Conservation (phyloP, 306 rosid species). For the Trifolium fragiferum region DNA sequence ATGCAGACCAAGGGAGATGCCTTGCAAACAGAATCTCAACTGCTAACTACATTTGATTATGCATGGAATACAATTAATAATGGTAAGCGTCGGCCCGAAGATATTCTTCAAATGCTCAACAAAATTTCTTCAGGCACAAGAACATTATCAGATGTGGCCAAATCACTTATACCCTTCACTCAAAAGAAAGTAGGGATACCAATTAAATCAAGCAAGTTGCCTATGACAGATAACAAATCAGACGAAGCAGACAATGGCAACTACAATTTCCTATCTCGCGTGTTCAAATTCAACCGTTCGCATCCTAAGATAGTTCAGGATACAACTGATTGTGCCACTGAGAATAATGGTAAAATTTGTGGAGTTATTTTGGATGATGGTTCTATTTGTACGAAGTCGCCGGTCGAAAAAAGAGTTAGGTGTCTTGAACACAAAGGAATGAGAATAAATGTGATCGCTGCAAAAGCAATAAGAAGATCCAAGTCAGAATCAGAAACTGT, state of each 20-base stretch:
- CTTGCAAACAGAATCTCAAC: slow-evolving; percentile 59
- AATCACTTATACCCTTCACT: slow-evolving; percentile 61
- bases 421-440: slow-evolving; percentile 83
- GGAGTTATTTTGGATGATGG: slow-evolving; percentile 63
- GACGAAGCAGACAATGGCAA: slow-evolving; percentile 46
- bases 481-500: slow-evolving; percentile 37
- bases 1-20: slow-evolving; percentile 76
- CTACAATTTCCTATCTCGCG: slow-evolving; percentile 54
- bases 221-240: slow-evolving; percentile 43
- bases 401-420: slow-evolving; percentile 73
- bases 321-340: slow-evolving; percentile 22
- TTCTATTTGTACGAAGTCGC: slow-evolving; percentile 62
- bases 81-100: slow-evolving; percentile 65
- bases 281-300: slow-evolving; percentile 69
- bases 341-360: slow-evolving; percentile 54
- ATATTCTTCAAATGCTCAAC: slow-evolving; percentile 62
- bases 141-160: slow-evolving; percentile 48
- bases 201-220: slow-evolving; percentile 56
- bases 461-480: slow-evolving; percentile 17
- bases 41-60: slow-evolving; percentile 78
- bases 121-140: slow-evolving; percentile 50
- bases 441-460: slow-evolving; percentile 48
- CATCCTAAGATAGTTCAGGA: slow-evolving; percentile 59
- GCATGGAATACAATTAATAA: slow-evolving; percentile 78
- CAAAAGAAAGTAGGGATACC: slow-evolving; percentile 68